These are phyloP conservation scores for Dalbergia cochinchinensis DNA, from an alignment of 306 rosid species.

Conservation along the genomic window DNA sequence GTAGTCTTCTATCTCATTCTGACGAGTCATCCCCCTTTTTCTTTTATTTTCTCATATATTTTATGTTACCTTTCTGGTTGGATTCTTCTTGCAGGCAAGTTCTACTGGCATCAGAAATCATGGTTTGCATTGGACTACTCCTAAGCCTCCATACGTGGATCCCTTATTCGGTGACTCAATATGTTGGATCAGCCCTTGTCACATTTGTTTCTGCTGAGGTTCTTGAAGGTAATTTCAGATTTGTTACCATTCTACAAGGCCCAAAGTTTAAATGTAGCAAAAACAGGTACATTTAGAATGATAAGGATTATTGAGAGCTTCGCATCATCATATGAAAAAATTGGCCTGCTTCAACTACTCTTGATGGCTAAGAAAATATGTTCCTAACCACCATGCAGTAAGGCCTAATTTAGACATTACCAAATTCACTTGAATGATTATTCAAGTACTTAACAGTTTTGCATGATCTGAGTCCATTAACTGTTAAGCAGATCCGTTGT, in stretches of 20 bases:
- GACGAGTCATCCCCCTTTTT: background rate
- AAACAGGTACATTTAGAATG: background rate
- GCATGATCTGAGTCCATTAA: too few species aligned
- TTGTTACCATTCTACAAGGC: constrained; percentile 6
- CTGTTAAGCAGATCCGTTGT: too few species aligned
- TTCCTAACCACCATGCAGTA: too few species aligned
- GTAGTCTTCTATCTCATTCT: too few species aligned
- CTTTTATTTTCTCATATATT: constrained; percentile 4
- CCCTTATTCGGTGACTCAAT: constrained; percentile 76
- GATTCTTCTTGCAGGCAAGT: constrained; percentile 70
- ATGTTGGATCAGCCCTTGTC: constrained; percentile 85
- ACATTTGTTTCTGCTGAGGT: constrained; percentile 89
- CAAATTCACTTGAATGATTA: too few species aligned
- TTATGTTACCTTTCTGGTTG: constrained; percentile 31
- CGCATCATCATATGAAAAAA: too few species aligned
- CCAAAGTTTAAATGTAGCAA: background rate
- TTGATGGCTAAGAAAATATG: too few species aligned
- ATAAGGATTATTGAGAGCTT: too few species aligned
- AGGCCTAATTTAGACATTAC: too few species aligned
- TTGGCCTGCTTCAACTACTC: too few species aligned
- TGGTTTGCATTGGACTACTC: constrained; percentile 81
- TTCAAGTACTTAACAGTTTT: too few species aligned
- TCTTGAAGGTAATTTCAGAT: constrained; percentile 72
- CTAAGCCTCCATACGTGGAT: constrained; percentile 70
- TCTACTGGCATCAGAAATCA: constrained; percentile 77